A percentile compares a stretch with the other conserved stretches of the same genome.
phyloP scores from a whole-genome alignment of 805 yeast species.

The Sungouiella thailandica region DNA sequence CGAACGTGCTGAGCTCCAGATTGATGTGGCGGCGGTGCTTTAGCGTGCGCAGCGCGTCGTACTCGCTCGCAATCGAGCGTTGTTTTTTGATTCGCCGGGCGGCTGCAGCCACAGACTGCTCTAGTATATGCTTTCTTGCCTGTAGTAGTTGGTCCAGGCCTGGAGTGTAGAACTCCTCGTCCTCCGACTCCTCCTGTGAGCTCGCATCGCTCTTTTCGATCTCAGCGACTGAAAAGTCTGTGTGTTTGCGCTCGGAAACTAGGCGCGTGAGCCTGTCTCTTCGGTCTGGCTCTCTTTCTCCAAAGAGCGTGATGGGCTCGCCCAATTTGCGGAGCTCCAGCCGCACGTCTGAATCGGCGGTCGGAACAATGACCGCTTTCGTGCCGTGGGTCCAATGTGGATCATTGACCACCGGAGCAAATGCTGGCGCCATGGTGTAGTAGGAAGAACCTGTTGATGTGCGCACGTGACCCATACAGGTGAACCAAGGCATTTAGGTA shows the following conservation, averaged over 20 bases:
- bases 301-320: slow-evolving; percentile 52
- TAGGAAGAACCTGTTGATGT: background rate
- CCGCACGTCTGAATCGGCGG: slow-evolving; percentile 62
- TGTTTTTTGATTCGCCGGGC: slow-evolving; percentile 35
- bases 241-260: slow-evolving; percentile 27
- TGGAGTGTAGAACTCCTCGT: slow-evolving; percentile 84
- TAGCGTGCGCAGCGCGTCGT: slow-evolving; percentile 40
- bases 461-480: too few relatives aligned
- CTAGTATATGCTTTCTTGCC: slow-evolving; percentile 49
- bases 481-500: too few relatives aligned
- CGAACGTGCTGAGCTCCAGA: slow-evolving; percentile 27
- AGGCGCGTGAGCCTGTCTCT: slow-evolving; percentile 53
- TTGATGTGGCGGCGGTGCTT: slow-evolving; percentile 42
- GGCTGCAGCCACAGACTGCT: slow-evolving; percentile 46
- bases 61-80: slow-evolving; percentile 18
- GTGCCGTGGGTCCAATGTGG: too few relatives aligned
- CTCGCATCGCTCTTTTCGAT: slow-evolving; percentile 14
- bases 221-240: slow-evolving; percentile 2
- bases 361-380: too few relatives aligned
- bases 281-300: slow-evolving; percentile 59
- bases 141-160: slow-evolving; percentile 52
- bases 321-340: slow-evolving; percentile 41
- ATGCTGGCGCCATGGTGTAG: slow-evolving; percentile 5
- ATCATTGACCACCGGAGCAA: slow-evolving; percentile 14
- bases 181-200: slow-evolving; percentile 46